phyloP scores from a whole-genome alignment of 2,329 filamentous ascomycete species.

The Incumbomyces lentus region DNA sequence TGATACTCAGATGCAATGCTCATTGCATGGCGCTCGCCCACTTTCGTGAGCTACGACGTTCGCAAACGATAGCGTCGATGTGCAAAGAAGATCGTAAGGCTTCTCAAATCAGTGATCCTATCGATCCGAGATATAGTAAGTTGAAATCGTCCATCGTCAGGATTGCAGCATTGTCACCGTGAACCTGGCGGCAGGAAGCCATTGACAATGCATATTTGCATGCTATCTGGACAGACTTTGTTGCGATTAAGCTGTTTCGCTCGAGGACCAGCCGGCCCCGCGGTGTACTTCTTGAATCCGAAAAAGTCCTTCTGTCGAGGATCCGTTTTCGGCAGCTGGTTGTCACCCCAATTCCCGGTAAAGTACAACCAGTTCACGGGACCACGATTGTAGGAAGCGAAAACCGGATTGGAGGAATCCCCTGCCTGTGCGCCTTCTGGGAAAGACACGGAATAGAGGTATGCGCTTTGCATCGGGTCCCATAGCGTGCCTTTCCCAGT shows the following conservation, averaged over 20 bases:
- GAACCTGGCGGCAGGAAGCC: constrained; percentile 4
- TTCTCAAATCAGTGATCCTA: too few species aligned
- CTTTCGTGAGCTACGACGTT: too few species aligned
- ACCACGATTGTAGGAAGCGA: constrained; percentile 37
- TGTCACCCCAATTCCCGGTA: constrained; percentile 52
- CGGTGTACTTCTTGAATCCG: constrained; percentile 45
- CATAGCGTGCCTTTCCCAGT: constrained; percentile 46
- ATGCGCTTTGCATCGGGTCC: constrained; percentile 49
- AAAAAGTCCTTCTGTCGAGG: constrained; percentile 33
- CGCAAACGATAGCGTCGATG: too few species aligned
- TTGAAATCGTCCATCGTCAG: too few species aligned
- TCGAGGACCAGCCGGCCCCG: constrained; percentile 51
- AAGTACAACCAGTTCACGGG: constrained; percentile 49
- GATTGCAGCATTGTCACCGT: neutral
- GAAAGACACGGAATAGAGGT: constrained; percentile 44
- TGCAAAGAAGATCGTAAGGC: too few species aligned
- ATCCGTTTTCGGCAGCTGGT: constrained; percentile 43
- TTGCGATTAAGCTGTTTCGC: constrained; percentile 49
- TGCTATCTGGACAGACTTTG: constrained; percentile 42
- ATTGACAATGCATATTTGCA: constrained; percentile 8
- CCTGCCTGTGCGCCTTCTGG: neutral
- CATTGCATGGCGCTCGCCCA: too few species aligned
- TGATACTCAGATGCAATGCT: too few species aligned
- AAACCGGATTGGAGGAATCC: constrained; percentile 25
- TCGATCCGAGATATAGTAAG: too few species aligned